phyloP scores from a whole-genome alignment of 2,329 filamentous ascomycete species.

The Daldinia sp. region DNA sequence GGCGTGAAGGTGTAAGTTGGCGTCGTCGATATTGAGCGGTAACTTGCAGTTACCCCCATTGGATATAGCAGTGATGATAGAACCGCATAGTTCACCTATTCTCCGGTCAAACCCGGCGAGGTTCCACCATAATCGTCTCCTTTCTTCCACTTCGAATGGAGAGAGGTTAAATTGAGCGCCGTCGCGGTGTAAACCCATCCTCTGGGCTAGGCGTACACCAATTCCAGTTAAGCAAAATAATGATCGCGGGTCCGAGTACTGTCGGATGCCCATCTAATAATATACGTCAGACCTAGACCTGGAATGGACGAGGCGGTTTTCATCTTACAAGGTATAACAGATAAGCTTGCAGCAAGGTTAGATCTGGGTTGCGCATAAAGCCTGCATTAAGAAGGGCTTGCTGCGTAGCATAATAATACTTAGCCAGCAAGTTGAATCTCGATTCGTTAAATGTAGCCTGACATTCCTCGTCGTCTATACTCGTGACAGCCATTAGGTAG shows the following conservation, averaged over 20 bases:
- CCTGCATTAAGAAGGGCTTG: constrained; percentile 75
- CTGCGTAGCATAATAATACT: constrained; percentile 70
- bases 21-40: constrained; percentile 72
- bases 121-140: constrained; percentile 80
- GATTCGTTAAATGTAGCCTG: constrained; percentile 64
- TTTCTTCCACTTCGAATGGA: constrained; percentile 75
- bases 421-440: constrained; percentile 62
- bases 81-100: constrained; percentile 74
- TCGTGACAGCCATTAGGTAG: constrained; percentile 70
- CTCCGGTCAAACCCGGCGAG: constrained; percentile 76
- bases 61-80: constrained; percentile 67
- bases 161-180: constrained; percentile 62
- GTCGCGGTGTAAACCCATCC: constrained; percentile 77
- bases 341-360: constrained; percentile 75
- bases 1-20: constrained; percentile 68
- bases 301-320: not conserved
- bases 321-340: constrained; percentile 71
- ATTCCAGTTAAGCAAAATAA: constrained; percentile 72
- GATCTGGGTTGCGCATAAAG: constrained; percentile 74
- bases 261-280: constrained; percentile 65
- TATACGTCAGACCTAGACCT: constrained; percentile 46
- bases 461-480: constrained; percentile 67
- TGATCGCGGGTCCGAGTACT: constrained; percentile 70
- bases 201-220: constrained; percentile 74
- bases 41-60: constrained; percentile 66